Base-by-base conservation (phyloP, 257 asterid genomes). In the Mentha longifolia region DNA sequence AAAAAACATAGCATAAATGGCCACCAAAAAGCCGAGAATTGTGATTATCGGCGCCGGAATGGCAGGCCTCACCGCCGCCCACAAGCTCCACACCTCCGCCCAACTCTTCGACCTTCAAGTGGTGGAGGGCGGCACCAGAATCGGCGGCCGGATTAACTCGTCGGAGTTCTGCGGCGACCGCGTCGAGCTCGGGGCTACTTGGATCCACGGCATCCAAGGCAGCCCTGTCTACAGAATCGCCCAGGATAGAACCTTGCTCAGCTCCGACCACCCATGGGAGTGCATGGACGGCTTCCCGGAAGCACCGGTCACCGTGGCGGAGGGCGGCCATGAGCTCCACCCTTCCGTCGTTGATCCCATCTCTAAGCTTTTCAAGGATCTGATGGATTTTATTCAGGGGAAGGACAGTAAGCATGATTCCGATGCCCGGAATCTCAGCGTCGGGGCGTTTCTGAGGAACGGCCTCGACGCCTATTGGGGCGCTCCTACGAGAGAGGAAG, bases 41-140 rank as follows among this genome's bases (percentile, higher is more conserved):
- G 98, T 92, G 74, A 88, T 92, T 65, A 85, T 92, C 62, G 97
- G 98, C 10, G 97, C 98, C 2, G 98, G 97, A 74, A 86, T 92
- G 86, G 89, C 97, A 11, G 98, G 98, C 7, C 74, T 92, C 2
- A 76, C 96, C 12, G 98, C 97, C 7, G 97, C 97, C 5, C 85
- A 85, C 81, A 84, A 79, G 81, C 96, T 92, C 41, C 81, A 84
- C 78, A 77, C 83, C 64, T 64, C 72, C 8, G 65, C 31, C 42
- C 83, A 84, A 4, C 71, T 74, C 45, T 81, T 92, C 75, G 96
- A 92, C 73, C 80, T 92, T 10, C 46, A 37, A 1, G 85, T 92
- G 11, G 87, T 92, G 28, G 98, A 92, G 70, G 97, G 96, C 2
- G 96, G 97, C 1, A 46, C 51, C 50, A 76, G 98, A 76, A 82